Percentiles rank a stretch among this genome's conserved stretches.
phyloP scores from a whole-genome alignment of 148 eudicot species.

The Rhododendron vialii region DNA sequence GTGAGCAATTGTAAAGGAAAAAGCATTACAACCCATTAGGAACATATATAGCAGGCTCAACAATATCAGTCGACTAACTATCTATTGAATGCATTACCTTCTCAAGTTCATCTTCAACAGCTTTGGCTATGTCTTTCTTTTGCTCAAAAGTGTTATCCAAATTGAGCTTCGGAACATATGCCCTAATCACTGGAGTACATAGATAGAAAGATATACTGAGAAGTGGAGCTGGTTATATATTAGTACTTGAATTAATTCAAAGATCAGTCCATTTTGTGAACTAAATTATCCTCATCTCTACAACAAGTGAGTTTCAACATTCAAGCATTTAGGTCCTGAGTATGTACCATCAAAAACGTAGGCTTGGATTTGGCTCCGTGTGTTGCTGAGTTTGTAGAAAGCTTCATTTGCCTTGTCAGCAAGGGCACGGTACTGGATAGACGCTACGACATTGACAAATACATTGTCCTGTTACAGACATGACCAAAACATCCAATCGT shows the following conservation, averaged over 20 bases:
- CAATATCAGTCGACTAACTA: not conserved
- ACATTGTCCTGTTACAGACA: constrained; percentile 44
- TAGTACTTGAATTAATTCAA: not conserved
- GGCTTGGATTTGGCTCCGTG: constrained; percentile 48
- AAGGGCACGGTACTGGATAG: constrained; percentile 44
- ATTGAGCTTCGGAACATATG: constrained; percentile 20
- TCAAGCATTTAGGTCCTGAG: not conserved
- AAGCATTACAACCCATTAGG: not conserved
- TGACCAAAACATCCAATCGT: not conserved
- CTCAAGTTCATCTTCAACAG: constrained; percentile 21
- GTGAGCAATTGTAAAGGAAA: not conserved
- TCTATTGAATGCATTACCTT: constrained; percentile 12
- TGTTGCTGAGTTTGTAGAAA: constrained; percentile 53
- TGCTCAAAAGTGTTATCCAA: constrained; percentile 23
- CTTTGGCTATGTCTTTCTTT: constrained; percentile 21
- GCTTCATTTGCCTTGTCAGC: constrained; percentile 48
- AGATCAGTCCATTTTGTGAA: not conserved
- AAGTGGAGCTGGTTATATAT: not conserved
- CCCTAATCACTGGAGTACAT: constrained; percentile 13
- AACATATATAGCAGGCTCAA: not conserved
- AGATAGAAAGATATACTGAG: not conserved
- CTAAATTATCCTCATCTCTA: not conserved
- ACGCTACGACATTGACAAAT: constrained; percentile 51
- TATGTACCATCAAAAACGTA: constrained; percentile 49
- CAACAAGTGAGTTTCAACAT: not conserved